phyloP scores from a whole-genome alignment of 2,329 filamentous ascomycete species.

The Bertia moriformis region DNA sequence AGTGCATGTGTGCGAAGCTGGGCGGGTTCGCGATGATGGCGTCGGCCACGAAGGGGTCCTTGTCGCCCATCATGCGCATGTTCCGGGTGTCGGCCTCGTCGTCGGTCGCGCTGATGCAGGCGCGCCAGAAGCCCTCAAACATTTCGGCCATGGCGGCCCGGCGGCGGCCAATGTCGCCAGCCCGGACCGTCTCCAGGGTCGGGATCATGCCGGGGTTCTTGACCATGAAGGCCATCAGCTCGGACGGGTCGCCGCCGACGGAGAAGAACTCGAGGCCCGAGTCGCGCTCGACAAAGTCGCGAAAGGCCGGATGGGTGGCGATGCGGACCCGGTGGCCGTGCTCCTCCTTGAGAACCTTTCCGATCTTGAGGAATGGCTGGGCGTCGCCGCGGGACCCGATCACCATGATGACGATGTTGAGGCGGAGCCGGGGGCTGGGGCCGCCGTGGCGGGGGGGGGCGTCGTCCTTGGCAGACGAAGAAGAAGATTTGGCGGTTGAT shows the following conservation, averaged over 20 bases:
- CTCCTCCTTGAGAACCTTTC: conserved; percentile 54
- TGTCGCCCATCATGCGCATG: conserved; percentile 48
- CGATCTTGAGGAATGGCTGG: conserved; percentile 66
- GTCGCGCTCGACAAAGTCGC: conserved; percentile 60
- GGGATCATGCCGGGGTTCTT: conserved; percentile 71
- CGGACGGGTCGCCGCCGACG: conserved; percentile 64
- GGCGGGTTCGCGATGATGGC: conserved; percentile 79
- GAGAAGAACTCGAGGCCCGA: conserved; percentile 67
- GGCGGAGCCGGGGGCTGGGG: no score
- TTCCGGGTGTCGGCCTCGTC: conserved; percentile 48
- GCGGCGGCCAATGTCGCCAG: conserved; percentile 56
- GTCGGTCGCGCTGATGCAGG: conserved; percentile 61
- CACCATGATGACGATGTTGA: conserved; percentile 75
- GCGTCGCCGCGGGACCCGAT: conserved; percentile 70
- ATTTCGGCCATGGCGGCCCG: conserved; percentile 64
- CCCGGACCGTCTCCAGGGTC: conserved; percentile 54
- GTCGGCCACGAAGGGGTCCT: conserved; percentile 51
- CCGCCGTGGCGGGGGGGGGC: conserved; percentile 25
- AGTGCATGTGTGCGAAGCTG: conserved; percentile 65
- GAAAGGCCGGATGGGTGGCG: conserved; percentile 66
- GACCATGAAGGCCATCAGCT: conserved; percentile 81
- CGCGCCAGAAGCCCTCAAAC: conserved; percentile 71
- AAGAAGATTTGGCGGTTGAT: conserved; percentile 12
- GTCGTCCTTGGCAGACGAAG: conserved; percentile 16
- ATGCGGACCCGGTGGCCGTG: conserved; percentile 65